Conservation (phyloP, 2,329 filamentous ascomycete species). For the Monosporascus ibericus region DNA sequence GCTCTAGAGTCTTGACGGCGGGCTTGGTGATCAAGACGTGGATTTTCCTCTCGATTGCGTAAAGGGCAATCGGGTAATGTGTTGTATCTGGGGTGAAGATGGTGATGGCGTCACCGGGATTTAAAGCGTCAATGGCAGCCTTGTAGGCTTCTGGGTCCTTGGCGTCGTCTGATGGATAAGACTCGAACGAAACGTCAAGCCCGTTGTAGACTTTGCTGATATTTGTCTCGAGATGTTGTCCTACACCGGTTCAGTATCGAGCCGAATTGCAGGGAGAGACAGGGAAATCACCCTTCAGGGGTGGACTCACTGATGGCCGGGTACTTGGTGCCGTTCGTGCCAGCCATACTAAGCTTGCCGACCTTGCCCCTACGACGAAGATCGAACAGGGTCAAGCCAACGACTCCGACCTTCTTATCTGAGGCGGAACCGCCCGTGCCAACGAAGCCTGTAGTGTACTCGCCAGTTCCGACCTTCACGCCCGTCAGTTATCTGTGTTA, state of each 20-base stretch:
- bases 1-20: conserved; percentile 74
- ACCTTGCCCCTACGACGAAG: conserved; percentile 85
- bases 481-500: conserved; percentile 9
- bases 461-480: conserved; percentile 73
- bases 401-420: conserved; percentile 95
- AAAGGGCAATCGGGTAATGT: conserved; percentile 86
- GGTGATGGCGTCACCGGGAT: conserved; percentile 80
- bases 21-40: conserved; percentile 95
- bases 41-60: conserved; percentile 80
- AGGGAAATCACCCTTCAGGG: neutral
- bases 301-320: conserved; percentile 71
- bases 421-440: conserved; percentile 76
- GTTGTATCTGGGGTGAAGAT: conserved; percentile 95
- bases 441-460: conserved; percentile 95
- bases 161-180: conserved; percentile 68
- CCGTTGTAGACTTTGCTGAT: conserved; percentile 83
- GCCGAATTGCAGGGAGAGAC: neutral
- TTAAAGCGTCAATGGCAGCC: conserved; percentile 75
- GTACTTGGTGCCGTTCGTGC: conserved; percentile 82
- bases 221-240: conserved; percentile 79
- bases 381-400: conserved; percentile 85
- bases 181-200: conserved; percentile 79
- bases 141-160: conserved; percentile 82
- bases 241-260: conserved; percentile 33
- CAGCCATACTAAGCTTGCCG: conserved; percentile 79